Evolutionary conservation across 2,329 filamentous ascomycete species (phyloP), one percentile per base, ranked within the genome.

Genomic region (Trichoderma hamatum): DNA sequence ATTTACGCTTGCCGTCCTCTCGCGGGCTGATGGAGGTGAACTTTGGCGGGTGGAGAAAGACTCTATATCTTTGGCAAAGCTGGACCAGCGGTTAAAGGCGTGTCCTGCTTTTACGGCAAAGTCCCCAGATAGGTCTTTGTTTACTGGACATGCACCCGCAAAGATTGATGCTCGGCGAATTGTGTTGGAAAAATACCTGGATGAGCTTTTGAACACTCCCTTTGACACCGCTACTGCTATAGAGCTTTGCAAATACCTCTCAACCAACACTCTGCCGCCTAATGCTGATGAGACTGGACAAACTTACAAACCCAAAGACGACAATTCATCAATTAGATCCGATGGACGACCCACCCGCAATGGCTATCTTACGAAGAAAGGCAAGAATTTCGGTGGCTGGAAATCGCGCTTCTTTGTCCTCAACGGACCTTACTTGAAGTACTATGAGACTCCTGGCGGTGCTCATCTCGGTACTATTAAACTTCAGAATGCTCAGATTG

Each of bases 301-400:
- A 26, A 28, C 66, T 13, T 28, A n/a, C 28, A 67, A 67, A 4
- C 26, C 58, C 36, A 68, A 63, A 26, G 52, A 52, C n/a, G 66
- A 68, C 21, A 32, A 46, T 16, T 36, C 52, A 14, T 75, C 75
- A 3, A 81, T 83, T 3, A 87, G 89, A 0, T 84, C 88, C 6
- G 88, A 90, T 74, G 88, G 89, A 3, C 88, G 89, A 60, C 89
- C 91, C 10, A 85, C 90, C 70, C 93, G 93, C 76, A 94, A 90
- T 76, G 96, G 96, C 10, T 99, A 98, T 79, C 83, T 99, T 61
- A 98, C 96, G 2, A 99, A 99, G 82, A 89, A 92, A 73, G 96
- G 96, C 60, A 99, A 99, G 84, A 98, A 98, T 76, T 99, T 99
- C 81, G 96, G 96, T 63, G 96, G 96, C 60, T 99, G 96, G 96